Conservation (phyloP, 768 basidiomycete genomes). For the Pholiota conissans region DNA sequence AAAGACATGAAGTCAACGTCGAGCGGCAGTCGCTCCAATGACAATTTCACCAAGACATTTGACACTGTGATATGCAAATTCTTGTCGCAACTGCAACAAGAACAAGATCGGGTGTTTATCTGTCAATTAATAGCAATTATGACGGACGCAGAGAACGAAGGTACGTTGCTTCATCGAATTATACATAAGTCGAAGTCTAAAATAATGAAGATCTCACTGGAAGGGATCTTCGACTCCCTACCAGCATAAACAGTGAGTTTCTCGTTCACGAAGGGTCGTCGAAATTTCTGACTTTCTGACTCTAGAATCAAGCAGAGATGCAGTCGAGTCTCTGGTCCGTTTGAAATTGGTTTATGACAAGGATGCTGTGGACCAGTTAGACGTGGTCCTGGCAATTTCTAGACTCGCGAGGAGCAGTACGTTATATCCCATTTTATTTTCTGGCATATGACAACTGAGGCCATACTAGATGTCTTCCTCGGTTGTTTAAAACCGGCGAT, state of each 20-base stretch:
- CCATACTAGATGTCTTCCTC: neutral
- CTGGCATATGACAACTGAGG: neutral
- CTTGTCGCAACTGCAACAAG: neutral
- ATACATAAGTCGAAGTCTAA: no score
- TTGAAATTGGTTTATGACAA: neutral
- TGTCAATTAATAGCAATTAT: neutral
- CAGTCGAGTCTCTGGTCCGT: neutral
- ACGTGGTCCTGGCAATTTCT: neutral
- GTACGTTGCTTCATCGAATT: neutral
- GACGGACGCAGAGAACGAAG: neutral
- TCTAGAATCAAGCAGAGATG: neutral
- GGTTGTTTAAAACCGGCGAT: neutral
- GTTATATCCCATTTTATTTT: neutral
- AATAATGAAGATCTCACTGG: neutral
- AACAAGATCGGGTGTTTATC: neutral
- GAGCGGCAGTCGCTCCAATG: neutral
- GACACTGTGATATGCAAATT: neutral
- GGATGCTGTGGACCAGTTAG: neutral
- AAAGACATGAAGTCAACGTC: neutral
- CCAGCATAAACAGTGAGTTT: neutral
- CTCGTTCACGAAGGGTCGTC: neutral
- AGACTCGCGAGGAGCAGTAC: neutral
- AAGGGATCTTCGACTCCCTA: neutral
- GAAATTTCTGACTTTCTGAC: neutral
- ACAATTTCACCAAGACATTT: neutral